phyloP scores from a whole-genome alignment of 257 asterid genomes.

The Thymus quinquecostatus region DNA sequence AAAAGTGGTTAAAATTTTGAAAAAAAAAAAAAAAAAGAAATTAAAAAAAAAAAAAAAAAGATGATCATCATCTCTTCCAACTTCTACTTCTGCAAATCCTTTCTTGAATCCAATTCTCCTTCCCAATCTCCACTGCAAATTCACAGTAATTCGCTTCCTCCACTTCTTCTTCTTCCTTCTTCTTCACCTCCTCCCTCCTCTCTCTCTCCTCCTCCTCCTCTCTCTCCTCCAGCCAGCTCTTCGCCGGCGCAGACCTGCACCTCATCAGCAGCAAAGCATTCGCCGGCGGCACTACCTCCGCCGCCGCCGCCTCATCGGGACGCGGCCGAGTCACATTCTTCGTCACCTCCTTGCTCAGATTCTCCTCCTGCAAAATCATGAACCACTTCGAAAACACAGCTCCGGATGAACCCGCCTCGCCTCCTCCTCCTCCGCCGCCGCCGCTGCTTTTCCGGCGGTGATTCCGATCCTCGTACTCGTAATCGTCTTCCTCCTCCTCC shows the following conservation, averaged over 20 bases:
- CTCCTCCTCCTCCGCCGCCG: background rate
- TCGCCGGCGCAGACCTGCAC: conserved; percentile 87
- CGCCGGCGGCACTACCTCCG: conserved; percentile 47
- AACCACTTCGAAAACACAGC: conserved; percentile 83
- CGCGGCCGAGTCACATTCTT: background rate
- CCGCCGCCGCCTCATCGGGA: background rate
- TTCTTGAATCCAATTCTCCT: conserved; percentile 66
- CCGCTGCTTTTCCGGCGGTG: background rate
- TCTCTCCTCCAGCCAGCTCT: conserved; percentile 68
- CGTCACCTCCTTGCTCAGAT: conserved; percentile 27
- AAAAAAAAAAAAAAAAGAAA: background rate
- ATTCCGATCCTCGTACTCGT: background rate
- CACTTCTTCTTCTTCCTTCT: background rate
- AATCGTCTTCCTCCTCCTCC: conserved; percentile 41
- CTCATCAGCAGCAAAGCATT: conserved; percentile 85
- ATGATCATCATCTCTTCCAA: conserved; percentile 62
- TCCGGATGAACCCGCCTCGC: conserved; percentile 39
- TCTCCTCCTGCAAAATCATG: conserved; percentile 70
- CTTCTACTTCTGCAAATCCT: conserved; percentile 71
- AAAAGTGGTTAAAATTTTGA: too few relatives aligned
- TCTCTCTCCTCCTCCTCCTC: conserved; percentile 32
- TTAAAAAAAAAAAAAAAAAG: background rate
- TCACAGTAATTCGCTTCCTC: conserved; percentile 41
- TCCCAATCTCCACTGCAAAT: conserved; percentile 60
- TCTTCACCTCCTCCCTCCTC: conserved; percentile 9